Percentiles rank a stretch among this genome's conserved stretches.
phyloP scores from a whole-genome alignment of 805 yeast species.

The Candida dendrica region DNA sequence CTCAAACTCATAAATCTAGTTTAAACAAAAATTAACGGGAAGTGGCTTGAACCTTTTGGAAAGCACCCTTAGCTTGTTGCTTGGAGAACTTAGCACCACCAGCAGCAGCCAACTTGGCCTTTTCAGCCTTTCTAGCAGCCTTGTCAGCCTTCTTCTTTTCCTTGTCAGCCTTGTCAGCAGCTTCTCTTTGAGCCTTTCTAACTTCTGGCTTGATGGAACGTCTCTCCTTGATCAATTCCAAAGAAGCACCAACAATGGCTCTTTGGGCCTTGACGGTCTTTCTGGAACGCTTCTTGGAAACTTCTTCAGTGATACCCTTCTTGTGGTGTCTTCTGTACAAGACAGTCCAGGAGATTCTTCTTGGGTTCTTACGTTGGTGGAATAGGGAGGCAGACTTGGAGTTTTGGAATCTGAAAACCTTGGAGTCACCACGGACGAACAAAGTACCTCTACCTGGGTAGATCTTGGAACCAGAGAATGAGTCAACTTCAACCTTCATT shows the following conservation, averaged over 20 bases:
- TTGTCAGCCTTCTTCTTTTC: constrained; percentile 87
- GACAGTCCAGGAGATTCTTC: constrained; percentile 99
- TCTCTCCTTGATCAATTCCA: constrained; percentile 97
- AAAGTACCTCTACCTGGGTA: constrained; percentile 99
- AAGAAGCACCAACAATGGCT: constrained; percentile 99
- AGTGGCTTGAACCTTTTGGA: constrained; percentile 93
- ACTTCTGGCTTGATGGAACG: constrained; percentile 93
- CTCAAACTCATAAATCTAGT: neutral
- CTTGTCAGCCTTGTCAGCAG: constrained; percentile 75
- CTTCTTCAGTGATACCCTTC: constrained; percentile 99
- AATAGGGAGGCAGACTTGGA: constrained; percentile 96
- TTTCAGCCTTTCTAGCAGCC: constrained; percentile 92
- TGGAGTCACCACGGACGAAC: constrained; percentile 99
- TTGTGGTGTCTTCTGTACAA: constrained; percentile 99
- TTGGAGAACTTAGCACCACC: constrained; percentile 78
- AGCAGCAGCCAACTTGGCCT: constrained; percentile 75
- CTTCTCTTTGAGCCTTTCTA: constrained; percentile 96
- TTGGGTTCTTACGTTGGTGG: constrained; percentile 99
- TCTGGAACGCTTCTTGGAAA: constrained; percentile 93
- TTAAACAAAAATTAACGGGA: constrained; percentile 63
- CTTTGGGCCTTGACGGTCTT: constrained; percentile 98
- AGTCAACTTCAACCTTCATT: constrained; percentile 99
- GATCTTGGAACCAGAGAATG: constrained; percentile 98
- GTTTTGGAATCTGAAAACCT: constrained; percentile 98
- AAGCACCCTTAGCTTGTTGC: constrained; percentile 97